Evolutionary conservation across 345 rosid species (phyloP).

Genomic region (Citrus maxima): DNA sequence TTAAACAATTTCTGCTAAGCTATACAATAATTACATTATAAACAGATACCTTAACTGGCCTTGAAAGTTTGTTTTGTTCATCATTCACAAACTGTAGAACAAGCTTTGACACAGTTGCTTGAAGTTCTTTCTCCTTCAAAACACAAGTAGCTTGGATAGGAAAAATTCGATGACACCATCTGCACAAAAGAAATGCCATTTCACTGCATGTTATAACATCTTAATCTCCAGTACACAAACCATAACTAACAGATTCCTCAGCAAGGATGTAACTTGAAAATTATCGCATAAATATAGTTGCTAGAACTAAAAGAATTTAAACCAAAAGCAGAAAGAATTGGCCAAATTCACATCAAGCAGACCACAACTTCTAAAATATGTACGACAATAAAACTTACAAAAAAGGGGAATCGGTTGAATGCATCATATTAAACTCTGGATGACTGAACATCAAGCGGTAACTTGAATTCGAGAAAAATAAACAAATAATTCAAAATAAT

Average conservation of each 20-base stretch:
- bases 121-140: slow-evolving; percentile 72
- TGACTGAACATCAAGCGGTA: neutral
- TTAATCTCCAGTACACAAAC: neutral
- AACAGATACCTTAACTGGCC: slow-evolving; percentile 60
- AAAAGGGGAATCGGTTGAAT: neutral
- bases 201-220: slow-evolving; percentile 3
- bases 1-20: neutral
- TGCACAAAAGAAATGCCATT: slow-evolving; percentile 32
- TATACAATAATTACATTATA: neutral
- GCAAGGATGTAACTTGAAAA: neutral
- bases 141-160: slow-evolving; percentile 88
- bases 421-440: neutral
- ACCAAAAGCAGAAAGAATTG: neutral
- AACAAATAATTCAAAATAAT: neutral
- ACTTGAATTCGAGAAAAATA: neutral
- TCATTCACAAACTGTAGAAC: slow-evolving; percentile 57
- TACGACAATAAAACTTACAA: neutral
- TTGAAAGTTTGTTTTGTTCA: slow-evolving; percentile 37
- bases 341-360: neutral
- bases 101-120: slow-evolving; percentile 64
- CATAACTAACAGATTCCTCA: neutral
- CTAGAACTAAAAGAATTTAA: neutral
- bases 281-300: neutral
- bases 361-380: neutral
- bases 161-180: slow-evolving; percentile 96